Evolutionary conservation across 2,329 filamentous ascomycete genomes (phyloP).

Genomic region (Penicillium sp.): DNA sequence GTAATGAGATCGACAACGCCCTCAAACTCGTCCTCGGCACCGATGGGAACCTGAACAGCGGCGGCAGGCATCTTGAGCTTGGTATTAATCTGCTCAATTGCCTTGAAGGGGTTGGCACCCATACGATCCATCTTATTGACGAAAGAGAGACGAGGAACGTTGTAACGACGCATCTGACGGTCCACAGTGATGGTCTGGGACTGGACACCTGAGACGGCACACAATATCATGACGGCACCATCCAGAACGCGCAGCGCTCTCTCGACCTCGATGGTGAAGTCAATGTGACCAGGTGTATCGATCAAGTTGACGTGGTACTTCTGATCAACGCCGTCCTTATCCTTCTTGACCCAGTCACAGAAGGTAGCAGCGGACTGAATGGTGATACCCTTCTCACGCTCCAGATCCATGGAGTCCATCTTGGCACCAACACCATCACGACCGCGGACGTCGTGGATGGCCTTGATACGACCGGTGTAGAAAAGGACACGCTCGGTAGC

Average conservation of each 20-base stretch:
- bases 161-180: constrained; percentile 97
- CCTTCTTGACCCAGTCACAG: constrained; percentile 91
- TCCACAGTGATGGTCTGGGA: constrained; percentile 98
- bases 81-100: constrained; percentile 93
- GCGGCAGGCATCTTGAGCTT: constrained; percentile 93
- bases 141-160: constrained; percentile 91
- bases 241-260: constrained; percentile 90
- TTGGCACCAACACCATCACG: constrained; percentile 95
- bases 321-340: constrained; percentile 72
- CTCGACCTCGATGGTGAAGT: constrained; percentile 99
- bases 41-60: constrained; percentile 92
- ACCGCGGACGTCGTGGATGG: constrained; percentile 88
- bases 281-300: constrained; percentile 96
- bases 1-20: constrained; percentile 89
- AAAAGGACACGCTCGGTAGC: constrained; percentile 94
- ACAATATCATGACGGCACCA: constrained; percentile 97
- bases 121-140: constrained; percentile 99
- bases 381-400: constrained; percentile 97
- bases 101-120: constrained; percentile 97
- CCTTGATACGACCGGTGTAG: constrained; percentile 95
- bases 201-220: constrained; percentile 94
- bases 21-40: constrained; percentile 83
- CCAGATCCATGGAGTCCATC: constrained; percentile 99
- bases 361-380: constrained; percentile 98
- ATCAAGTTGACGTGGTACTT: constrained; percentile 98